These are phyloP conservation scores for Epichloe aotearoae DNA, from an alignment of 2,329 filamentous ascomycete genomes.

Conservation along the genomic window DNA sequence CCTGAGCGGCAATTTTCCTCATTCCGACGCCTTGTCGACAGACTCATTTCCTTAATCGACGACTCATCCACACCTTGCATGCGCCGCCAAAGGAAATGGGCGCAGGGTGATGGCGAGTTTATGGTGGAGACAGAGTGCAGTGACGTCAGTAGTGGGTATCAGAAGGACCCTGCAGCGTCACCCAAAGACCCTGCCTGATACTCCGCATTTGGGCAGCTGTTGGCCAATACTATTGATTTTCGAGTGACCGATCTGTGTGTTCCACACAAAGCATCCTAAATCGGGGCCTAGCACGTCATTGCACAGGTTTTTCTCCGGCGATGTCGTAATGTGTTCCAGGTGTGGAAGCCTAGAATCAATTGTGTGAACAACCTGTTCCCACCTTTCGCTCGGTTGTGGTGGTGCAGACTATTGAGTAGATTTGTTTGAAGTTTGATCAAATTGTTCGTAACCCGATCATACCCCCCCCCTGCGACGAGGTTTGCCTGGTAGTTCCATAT, in stretches of 20 bases:
- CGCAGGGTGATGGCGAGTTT: conserved; percentile 14
- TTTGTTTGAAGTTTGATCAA: too few relatives aligned
- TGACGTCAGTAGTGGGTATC: conserved; percentile 17
- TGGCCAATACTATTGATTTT: not conserved
- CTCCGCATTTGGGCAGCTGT: not conserved
- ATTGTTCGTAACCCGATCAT: not conserved
- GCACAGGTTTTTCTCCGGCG: not conserved
- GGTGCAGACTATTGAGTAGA: too few relatives aligned
- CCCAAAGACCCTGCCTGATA: conserved; percentile 1
- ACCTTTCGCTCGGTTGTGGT: too few relatives aligned
- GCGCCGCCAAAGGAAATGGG: not conserved
- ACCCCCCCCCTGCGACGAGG: conserved; percentile 22
- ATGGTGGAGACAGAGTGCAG: conserved; percentile 4
- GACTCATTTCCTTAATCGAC: too few relatives aligned
- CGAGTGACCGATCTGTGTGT: conserved; percentile 1
- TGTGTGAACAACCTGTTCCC: too few relatives aligned
- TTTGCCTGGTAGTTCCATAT: conserved; percentile 67
- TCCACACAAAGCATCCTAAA: not conserved
- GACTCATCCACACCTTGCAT: not conserved
- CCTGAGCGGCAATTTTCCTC: not conserved
- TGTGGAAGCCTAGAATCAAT: not conserved
- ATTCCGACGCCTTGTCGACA: too few relatives aligned
- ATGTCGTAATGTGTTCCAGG: not conserved
- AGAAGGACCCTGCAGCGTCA: conserved; percentile 4
- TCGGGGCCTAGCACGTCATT: conserved; percentile 3